Percentiles rank a stretch among this genome's conserved stretches.
These are phyloP conservation scores for Penicillium sp. DNA, from an alignment of 2,329 filamentous ascomycete species.

Conservation along the genomic window DNA sequence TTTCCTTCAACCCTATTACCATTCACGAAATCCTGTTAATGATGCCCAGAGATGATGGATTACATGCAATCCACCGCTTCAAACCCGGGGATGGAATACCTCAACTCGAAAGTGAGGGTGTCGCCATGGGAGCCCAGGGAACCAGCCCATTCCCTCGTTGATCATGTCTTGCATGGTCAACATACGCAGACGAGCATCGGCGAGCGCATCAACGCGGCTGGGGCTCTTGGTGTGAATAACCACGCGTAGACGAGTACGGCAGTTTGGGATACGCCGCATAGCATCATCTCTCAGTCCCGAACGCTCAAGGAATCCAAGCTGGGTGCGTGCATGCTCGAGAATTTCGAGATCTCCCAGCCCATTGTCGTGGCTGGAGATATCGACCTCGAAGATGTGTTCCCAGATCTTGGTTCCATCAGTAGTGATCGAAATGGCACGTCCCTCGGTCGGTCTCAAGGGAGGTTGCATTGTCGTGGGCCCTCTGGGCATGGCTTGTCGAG, in stretches of 20 bases:
- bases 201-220: not conserved
- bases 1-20: not conserved
- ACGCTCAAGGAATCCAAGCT: not conserved
- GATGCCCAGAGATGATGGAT: not conserved
- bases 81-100: not conserved
- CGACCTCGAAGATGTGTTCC: not conserved
- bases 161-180: constrained; percentile 6
- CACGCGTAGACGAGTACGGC: not conserved
- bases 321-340: not conserved
- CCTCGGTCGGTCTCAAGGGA: not conserved
- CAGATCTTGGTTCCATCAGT: not conserved
- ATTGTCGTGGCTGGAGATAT: not conserved
- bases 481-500: not conserved
- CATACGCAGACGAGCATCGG: not conserved
- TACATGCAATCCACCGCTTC: not conserved
- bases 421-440: not conserved
- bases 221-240: not conserved
- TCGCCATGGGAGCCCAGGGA: constrained; percentile 2
- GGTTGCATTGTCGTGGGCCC: not conserved
- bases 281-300: not conserved
- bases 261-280: not conserved
- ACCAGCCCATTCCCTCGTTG: constrained; percentile 7
- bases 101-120: constrained; percentile 3
- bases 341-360: not conserved
- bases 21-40: not conserved